These are phyloP conservation scores for Pseudozyma sp. DNA, from an alignment of 1,284 basidiomycete genomes.

Conservation along the genomic window DNA sequence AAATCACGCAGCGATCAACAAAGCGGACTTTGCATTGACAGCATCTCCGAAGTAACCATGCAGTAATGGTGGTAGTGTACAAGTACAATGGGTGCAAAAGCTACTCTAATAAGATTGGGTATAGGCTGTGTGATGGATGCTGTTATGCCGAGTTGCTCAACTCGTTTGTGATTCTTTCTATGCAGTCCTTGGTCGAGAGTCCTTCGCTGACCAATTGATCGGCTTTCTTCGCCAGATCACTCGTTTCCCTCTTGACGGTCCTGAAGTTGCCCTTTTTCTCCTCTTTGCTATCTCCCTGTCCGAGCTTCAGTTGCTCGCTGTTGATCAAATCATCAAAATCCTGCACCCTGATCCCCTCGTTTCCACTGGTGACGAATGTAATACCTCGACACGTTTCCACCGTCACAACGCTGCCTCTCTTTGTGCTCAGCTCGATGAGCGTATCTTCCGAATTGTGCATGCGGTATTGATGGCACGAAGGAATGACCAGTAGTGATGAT, in stretches of 20 bases:
- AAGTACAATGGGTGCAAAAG: slow-evolving; percentile 2
- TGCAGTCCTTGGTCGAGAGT: background rate
- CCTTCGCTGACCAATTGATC: background rate
- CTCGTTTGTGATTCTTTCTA: slow-evolving; percentile 1
- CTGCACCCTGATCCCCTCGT: slow-evolving; percentile 27
- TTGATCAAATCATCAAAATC: slow-evolving; percentile 47
- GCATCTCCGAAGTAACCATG: background rate
- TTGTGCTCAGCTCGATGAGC: slow-evolving; percentile 25
- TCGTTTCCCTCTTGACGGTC: background rate
- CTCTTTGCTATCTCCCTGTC: background rate
- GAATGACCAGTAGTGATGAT: slow-evolving; percentile 10
- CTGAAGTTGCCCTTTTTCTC: slow-evolving; percentile 5
- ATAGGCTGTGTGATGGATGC: background rate
- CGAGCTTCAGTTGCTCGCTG: slow-evolving; percentile 22
- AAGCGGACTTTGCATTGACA: background rate
- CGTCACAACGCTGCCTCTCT: slow-evolving; percentile 26
- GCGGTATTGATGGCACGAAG: slow-evolving; percentile 39
- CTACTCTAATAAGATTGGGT: background rate
- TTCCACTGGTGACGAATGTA: slow-evolving; percentile 6
- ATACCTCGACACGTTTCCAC: slow-evolving; percentile 26
- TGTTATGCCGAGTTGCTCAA: background rate
- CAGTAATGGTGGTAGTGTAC: background rate
- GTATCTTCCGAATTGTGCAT: slow-evolving; percentile 33
- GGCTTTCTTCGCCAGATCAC: background rate
- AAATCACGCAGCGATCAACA: background rate